Conservation (phyloP, 768 basidiomycete species). For the Hypsizygus marmoreus region DNA sequence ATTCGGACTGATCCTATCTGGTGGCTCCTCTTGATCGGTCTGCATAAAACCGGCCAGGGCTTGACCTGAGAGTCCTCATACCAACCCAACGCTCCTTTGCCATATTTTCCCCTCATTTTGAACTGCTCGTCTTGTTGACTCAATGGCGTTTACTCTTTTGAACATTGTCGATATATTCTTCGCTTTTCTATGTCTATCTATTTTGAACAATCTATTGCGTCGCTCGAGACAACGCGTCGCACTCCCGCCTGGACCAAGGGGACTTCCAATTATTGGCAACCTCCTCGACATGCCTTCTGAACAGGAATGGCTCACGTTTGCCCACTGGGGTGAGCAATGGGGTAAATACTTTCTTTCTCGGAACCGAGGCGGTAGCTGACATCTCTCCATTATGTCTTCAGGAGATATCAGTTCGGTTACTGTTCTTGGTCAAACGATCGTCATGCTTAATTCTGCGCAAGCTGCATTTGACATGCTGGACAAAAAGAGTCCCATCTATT, state of each 20-base stretch:
- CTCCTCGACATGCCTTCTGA: conserved; percentile 52
- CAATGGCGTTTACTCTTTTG: conserved; percentile 29
- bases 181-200: conserved; percentile 32
- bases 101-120: conserved; percentile 20
- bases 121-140: conserved; percentile 13
- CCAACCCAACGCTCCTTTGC: conserved; percentile 25
- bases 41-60: conserved; percentile 36
- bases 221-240: conserved; percentile 21
- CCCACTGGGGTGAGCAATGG: conserved; percentile 53
- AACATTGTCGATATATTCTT: conserved; percentile 34
- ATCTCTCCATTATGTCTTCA: conserved; percentile 25
- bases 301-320: conserved; percentile 53
- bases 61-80: conserved; percentile 18
- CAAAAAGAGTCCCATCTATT: conserved; percentile 67
- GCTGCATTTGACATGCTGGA: conserved; percentile 60
- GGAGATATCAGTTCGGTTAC: conserved; percentile 64
- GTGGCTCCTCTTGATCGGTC: conserved; percentile 30
- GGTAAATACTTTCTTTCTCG: conserved; percentile 32
- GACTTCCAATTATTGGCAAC: conserved; percentile 57
- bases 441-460: conserved; percentile 55
- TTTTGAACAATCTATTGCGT: conserved; percentile 33
- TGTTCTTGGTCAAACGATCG: conserved; percentile 58
- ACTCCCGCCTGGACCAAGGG: conserved; percentile 54
- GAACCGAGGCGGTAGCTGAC: neutral
- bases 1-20: conserved; percentile 37